Conservation (phyloP, 345 rosid genomes). For the Excoecaria agallocha region DNA sequence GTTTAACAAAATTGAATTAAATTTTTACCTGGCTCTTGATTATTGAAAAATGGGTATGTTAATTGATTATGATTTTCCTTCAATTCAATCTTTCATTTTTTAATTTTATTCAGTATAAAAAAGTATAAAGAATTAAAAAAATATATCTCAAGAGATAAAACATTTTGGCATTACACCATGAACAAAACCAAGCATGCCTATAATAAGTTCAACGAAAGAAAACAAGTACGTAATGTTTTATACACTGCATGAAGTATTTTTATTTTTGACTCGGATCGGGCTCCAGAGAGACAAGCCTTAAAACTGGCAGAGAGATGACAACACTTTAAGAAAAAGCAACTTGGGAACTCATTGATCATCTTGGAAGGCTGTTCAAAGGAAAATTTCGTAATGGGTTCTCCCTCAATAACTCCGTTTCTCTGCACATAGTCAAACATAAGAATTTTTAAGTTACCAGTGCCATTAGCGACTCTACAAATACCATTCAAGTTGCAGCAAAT, state of each 20-base stretch:
- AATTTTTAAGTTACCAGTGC: not conserved
- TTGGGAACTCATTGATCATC: conserved; percentile 36
- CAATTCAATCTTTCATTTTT: too few relatives aligned
- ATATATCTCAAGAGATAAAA: too few relatives aligned
- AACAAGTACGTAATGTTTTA: not conserved
- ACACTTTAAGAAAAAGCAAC: not conserved
- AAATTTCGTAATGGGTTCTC: conserved; percentile 82
- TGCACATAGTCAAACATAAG: conserved; percentile 20
- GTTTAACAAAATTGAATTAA: too few relatives aligned
- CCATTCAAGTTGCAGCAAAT: not conserved
- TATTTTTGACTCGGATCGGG: conserved; percentile 4
- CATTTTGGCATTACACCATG: too few relatives aligned
- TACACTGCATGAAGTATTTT: too few relatives aligned
- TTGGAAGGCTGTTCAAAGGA: conserved; percentile 63
- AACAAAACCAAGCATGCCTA: too few relatives aligned
- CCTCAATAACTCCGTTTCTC: conserved; percentile 75
- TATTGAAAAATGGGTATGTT: too few relatives aligned
- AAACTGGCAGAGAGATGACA: not conserved
- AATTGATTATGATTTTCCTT: too few relatives aligned
- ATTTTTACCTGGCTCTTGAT: too few relatives aligned
- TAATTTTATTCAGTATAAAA: too few relatives aligned
- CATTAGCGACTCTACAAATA: not conserved
- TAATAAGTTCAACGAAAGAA: not conserved
- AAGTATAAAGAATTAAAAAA: too few relatives aligned
- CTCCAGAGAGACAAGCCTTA: conserved; percentile 54